Base-by-base conservation (phyloP, 2,329 filamentous ascomycete species). In the Emergomyces pasteurianus region DNA sequence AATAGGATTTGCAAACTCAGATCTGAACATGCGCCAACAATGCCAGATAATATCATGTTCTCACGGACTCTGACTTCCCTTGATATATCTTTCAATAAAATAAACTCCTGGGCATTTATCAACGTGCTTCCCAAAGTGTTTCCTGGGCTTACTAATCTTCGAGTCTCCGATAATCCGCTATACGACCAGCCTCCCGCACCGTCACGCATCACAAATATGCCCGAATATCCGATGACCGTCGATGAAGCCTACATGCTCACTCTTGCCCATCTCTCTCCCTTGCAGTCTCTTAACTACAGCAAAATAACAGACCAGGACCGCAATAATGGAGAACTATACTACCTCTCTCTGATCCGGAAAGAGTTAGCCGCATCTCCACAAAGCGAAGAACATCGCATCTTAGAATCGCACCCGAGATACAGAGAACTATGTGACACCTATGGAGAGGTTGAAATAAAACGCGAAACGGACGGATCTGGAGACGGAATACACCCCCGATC, bases 161-260 rank as follows among this genome's bases (percentile, higher is more conserved):
- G 92, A 18, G 84, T 96, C 63, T 85, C 89, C 5, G 86, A 91
- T 70, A 97, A 97, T 66, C 92, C 92, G 4, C 80, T 97, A 26
- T 95, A 90, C 74, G 79, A 86, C 59, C 76, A 80, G 64, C 65
- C 75, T 23, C 63, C 70, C 18, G 67, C 66, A 47, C 63, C 64
- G 60, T 72, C 63, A 38, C 64, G 69, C n/a, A 70, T 75, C 59
- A 77, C 75, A 59, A 73, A 76, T 28, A 74, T 71, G 34, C 68
- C 70, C 8, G 71, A 73, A 61, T 73, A 69, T 40, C 71, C 69
- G 36, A 76, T 75, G 74, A 76, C 73, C 6, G 80, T 86, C 0
- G 90, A 95, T 60, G 89, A 95, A 68, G 87, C 89, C 0, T 92
- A 91, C 76, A 95, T 96, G 89, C 81, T 96, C 55, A 90, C 89